Base-by-base conservation (phyloP, 345 rosid species). In the Ceriops decandra region DNA sequence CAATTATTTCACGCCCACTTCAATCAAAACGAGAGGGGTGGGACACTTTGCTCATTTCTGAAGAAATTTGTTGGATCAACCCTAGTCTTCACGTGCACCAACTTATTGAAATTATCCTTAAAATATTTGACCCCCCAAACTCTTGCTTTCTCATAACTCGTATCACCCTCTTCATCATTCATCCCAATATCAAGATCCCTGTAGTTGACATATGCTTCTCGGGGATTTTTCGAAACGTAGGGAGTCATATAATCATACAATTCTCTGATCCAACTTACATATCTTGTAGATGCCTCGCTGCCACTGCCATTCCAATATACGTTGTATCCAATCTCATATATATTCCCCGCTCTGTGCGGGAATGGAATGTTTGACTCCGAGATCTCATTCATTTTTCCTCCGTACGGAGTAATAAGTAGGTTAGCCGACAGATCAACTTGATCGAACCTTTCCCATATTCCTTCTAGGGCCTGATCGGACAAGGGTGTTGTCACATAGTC, bases 311-410 rank as follows among this genome's bases (percentile, higher is more conserved):
- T 58, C 72, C 72, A 68, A 31, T 24, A 24, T 24, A 24, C 26
- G 26, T 24, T 24, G 26, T 24, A 21, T 27, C 8, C 53, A 60
- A 58, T 68, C 64, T 57, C 38, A 53, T 31, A 68, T 22, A 68
- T 20, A 21, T 27, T 68, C 27, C 72, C 72, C 9, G 57, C 64
- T 58, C 72, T 46, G 51, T 68, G 64, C 6, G 72, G 72, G 32
- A 28, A 63, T 46, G 67, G 53, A 24, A 47, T 26, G 57, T 27
- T 65, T 17, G 62, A n/a, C 21, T 53, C 67, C 3, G 72, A n/a
- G 28, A 67, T 61, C 59, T 67, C 68, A n/a, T 30, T 56, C 76
- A 67, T 73, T 53, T 15, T 67, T 16, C 76, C 76, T n/a, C 72
- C 76, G 15, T 22, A 66, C n/a, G 33, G 30, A 1, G 15, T 19